phyloP scores from a whole-genome alignment of 305 asterid species.

The Galium porrigens region DNA sequence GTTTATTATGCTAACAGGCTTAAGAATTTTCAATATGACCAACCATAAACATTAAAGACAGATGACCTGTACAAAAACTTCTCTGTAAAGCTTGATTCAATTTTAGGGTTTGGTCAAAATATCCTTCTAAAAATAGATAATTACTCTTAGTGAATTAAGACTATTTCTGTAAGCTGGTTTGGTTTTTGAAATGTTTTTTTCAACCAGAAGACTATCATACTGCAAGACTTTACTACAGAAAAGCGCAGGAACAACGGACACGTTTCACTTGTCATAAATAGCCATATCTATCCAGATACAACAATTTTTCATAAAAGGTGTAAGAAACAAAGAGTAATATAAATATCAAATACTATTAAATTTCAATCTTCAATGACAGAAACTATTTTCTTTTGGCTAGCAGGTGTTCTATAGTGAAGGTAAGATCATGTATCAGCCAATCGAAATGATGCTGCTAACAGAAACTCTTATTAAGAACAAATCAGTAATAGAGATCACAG shows the following conservation, averaged over 20 bases:
- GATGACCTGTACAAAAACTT: not conserved
- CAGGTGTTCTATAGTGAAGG: not conserved
- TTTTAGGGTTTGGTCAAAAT: not conserved
- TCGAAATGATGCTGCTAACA: not conserved
- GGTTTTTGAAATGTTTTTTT: not conserved
- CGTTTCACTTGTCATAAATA: not conserved
- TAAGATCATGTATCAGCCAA: not conserved
- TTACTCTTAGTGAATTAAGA: not conserved
- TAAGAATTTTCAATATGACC: constrained; percentile 3
- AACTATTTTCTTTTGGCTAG: not conserved
- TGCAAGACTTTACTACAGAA: not conserved
- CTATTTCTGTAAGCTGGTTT: not conserved
- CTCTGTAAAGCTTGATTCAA: not conserved
- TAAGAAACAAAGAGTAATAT: not conserved
- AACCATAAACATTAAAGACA: not conserved
- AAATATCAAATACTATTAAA: not conserved
- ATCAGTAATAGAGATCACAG: not conserved
- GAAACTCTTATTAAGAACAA: not conserved
- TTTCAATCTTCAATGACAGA: not conserved
- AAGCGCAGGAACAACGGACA: not conserved
- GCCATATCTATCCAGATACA: not conserved
- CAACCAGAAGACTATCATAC: not conserved
- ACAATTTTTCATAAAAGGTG: not conserved
- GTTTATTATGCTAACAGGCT: not conserved
- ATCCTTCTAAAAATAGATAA: not conserved